Conservation (phyloP, 345 rosid species). For the Clausena lansium region DNA sequence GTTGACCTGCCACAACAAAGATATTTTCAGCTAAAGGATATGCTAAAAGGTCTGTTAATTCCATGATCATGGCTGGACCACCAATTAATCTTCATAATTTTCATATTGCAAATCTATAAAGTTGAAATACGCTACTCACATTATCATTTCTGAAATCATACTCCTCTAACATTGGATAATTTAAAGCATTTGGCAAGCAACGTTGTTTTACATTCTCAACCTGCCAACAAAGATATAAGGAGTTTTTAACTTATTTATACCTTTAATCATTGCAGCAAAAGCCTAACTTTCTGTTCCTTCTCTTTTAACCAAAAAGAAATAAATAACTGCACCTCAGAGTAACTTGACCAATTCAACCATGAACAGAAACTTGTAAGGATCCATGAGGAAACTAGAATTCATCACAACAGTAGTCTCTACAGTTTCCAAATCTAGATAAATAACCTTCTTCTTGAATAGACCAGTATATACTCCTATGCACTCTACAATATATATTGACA, state of each 20-base stretch:
- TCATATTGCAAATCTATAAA: background rate
- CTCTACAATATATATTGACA: background rate
- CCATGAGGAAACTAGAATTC: background rate
- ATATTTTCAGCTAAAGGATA: background rate
- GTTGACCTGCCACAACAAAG: conserved; percentile 58
- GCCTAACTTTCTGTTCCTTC: background rate
- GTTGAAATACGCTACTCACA: conserved; percentile 40
- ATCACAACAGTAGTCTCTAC: background rate
- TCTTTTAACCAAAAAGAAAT: background rate
- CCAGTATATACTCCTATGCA: background rate
- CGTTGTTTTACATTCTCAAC: conserved; percentile 97
- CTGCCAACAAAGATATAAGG: conserved; percentile 34
- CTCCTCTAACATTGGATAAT: conserved; percentile 99
- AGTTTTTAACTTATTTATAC: background rate
- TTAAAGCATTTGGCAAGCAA: conserved; percentile 95
- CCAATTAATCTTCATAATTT: background rate
- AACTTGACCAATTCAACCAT: background rate
- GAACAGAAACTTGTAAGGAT: background rate
- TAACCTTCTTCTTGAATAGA: background rate
- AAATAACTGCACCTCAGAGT: background rate
- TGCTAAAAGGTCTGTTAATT: background rate
- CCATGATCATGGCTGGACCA: background rate
- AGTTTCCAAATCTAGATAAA: background rate
- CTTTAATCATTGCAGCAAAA: background rate
- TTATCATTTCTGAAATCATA: conserved; percentile 93